Evolutionary conservation across 192 early-diverging fungal genomes (phyloP).

Genomic region (Backusella luteola): DNA sequence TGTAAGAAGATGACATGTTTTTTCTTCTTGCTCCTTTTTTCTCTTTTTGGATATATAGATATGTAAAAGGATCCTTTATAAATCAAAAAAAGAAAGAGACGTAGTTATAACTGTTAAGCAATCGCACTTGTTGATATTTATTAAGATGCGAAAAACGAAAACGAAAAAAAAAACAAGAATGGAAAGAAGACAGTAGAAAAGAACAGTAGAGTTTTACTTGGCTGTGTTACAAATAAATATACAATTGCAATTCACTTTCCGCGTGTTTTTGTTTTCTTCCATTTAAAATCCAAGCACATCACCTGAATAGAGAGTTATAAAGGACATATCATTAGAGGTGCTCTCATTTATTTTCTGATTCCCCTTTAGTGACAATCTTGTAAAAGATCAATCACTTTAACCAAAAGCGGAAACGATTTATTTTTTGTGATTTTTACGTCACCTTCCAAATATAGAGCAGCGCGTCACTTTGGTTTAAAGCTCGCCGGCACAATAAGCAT

Average conservation of each 20-base stretch:
- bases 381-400: background rate
- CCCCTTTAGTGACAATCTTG: background rate
- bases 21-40: background rate
- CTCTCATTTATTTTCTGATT: background rate
- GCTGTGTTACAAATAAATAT: background rate
- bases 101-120: no score
- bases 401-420: background rate
- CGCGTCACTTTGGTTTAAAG: background rate
- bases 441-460: background rate
- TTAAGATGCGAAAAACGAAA: no score
- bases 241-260: background rate
- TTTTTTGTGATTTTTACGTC: background rate
- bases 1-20: constrained; percentile 13
- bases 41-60: background rate
- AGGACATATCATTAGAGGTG: background rate
- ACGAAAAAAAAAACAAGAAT: background rate
- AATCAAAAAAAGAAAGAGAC: background rate
- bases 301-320: background rate
- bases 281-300: background rate
- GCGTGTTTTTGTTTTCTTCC: background rate
- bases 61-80: background rate
- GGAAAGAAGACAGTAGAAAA: background rate
- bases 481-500: background rate
- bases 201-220: background rate
- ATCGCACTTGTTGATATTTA: no score